Base-by-base conservation (phyloP, 2,329 filamentous ascomycete genomes). In the Dothidotthia symphoricarpi region DNA sequence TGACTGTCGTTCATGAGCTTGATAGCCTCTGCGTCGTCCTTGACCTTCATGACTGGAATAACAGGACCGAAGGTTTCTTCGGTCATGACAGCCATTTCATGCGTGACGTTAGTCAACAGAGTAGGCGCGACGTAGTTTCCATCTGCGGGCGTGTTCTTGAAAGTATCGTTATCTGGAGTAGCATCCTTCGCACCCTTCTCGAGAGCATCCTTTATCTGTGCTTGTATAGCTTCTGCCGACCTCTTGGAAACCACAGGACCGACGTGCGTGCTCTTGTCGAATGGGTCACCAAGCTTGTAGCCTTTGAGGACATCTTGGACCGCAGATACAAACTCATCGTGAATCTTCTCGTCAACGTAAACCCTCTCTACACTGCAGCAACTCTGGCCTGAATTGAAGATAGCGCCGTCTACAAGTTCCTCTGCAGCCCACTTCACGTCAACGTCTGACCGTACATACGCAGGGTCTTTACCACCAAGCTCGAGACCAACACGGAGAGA, bases 321-420 rank as follows among this genome's bases (percentile, higher is more conserved):
- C 4, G 85, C 87, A 34, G 80, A 75, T 34, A 96, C 76, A 57
- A 97, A 96, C 10, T 79, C 71, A 57, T 95, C 88, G 65, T 96
- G 82, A 33, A 97, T 80, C 53, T 80, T 82, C 60, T 86, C 85
- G 57, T 93, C 82, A 4, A 97, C 90, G 59, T 97, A 97, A 14
- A 97, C 81, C 24, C 91, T 78, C 71, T 97, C 91, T 36, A 97
- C 76, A 16, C 88, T 86, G 69, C 91, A 97, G 75, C 91, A 97
- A 64, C 88, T 95, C 73, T 97, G 91, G n/a, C 91, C 91, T 34
- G 90, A 95, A 72, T 97, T 97, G 76, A 97, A 97, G 40, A 97
- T 75, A n/a, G 89, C 84, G 14, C 91, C 91, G 55, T 97, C 91
- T 11, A 97, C 88, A 57, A 97, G 93, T 69, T 96, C 89, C 53